Evolutionary conservation across 306 rosid species (phyloP).

Genomic region (Trifolium subterraneum): DNA sequence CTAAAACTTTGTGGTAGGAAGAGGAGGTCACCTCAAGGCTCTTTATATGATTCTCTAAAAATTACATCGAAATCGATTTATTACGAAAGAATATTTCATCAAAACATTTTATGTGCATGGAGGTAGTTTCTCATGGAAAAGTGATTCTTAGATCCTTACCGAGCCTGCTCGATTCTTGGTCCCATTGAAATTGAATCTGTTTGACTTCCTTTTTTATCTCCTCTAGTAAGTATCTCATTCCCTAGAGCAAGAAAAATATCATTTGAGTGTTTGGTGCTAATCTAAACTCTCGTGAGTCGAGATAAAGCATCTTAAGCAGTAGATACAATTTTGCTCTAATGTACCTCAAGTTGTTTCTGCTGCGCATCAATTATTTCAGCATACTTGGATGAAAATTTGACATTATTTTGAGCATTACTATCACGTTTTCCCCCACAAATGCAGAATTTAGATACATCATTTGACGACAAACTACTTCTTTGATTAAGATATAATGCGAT

Average conservation of each 20-base stretch:
- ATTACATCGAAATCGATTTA: constrained; percentile 34
- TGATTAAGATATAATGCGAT: constrained; percentile 69
- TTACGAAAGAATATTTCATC: constrained; percentile 11
- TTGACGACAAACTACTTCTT: constrained; percentile 66
- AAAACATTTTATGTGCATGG: constrained; percentile 1
- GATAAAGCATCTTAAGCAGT: constrained; percentile 22
- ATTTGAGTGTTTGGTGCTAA: constrained; percentile 21
- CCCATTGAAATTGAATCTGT: constrained; percentile 69
- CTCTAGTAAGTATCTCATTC: constrained; percentile 64
- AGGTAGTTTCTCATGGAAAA: constrained; percentile 31
- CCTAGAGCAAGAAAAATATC: constrained; percentile 47
- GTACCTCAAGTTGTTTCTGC: constrained; percentile 81
- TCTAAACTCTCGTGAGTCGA: not conserved
- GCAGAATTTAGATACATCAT: constrained; percentile 75
- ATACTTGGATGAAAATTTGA: constrained; percentile 45
- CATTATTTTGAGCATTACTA: constrained; percentile 40
- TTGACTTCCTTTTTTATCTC: constrained; percentile 65
- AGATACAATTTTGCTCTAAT: not conserved
- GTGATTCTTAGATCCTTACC: constrained; percentile 55
- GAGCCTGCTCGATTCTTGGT: constrained; percentile 71
- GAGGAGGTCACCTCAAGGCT: constrained; percentile 77
- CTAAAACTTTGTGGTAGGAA: constrained; percentile 82
- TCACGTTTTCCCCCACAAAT: constrained; percentile 71
- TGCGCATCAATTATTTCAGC: constrained; percentile 59
- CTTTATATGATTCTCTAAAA: constrained; percentile 73